Percentiles rank a stretch among this genome's conserved stretches.
These are phyloP conservation scores for Fraxinus greggii DNA, from an alignment of 305 asterid genomes.

Conservation along the genomic window DNA sequence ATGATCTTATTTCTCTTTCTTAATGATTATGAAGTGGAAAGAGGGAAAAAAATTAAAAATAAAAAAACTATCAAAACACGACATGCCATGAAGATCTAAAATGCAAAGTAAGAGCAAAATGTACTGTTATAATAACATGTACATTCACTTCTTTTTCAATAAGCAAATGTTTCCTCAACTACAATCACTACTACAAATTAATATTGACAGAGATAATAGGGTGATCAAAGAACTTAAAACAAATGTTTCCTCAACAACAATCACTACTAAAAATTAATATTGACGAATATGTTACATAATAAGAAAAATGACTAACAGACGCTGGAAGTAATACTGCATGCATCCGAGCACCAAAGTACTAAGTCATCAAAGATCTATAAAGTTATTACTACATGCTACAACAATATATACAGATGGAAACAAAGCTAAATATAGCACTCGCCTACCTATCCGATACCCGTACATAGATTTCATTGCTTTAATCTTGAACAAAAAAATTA, in stretches of 20 bases:
- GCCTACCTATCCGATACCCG: background rate
- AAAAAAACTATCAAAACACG: background rate
- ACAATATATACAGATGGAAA: background rate
- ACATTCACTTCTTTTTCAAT: background rate
- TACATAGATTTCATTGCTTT: background rate
- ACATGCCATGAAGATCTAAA: background rate
- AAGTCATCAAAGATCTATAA: background rate
- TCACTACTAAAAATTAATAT: background rate
- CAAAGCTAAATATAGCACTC: constrained; percentile 7
- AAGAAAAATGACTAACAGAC: background rate
- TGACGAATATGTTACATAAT: background rate
- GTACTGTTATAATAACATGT: background rate
- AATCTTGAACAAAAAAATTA: background rate
- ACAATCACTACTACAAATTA: background rate
- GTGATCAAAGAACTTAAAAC: background rate
- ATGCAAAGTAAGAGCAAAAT: background rate
- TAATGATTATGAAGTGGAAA: background rate
- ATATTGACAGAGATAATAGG: background rate
- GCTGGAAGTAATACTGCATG: background rate
- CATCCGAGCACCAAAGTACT: background rate
- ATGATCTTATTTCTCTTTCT: background rate
- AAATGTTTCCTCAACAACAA: too few species aligned
- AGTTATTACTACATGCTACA: background rate
- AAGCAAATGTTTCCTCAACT: background rate
- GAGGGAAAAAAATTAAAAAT: constrained; percentile 10